Evolutionary conservation across 352 stramenopile species (phyloP), one percentile per base, ranked within the genome.

Genomic region (Pythium angustatum): DNA sequence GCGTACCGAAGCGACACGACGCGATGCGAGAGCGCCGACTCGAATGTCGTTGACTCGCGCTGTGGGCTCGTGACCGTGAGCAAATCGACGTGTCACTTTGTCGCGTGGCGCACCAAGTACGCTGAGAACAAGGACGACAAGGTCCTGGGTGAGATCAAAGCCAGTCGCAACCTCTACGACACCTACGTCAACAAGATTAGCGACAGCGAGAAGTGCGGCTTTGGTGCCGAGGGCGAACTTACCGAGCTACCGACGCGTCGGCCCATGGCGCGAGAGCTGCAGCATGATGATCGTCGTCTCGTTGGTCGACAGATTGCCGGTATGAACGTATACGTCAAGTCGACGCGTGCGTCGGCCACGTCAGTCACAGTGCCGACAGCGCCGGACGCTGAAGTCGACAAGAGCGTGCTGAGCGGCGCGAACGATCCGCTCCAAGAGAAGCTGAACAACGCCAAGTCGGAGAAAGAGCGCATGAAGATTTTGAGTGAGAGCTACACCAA

Each of bases 381-480:
- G n/a, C n/a, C n/a, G n/a, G n/a, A n/a, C n/a, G n/a, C n/a, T n/a
- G n/a, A n/a, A n/a, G n/a, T n/a, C n/a, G n/a, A n/a, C n/a, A n/a
- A n/a, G n/a, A n/a, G n/a, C 3, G 24, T 33, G 33, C 7, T 48
- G 1, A n/a, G 24, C 22, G 51, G 17, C 8, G n/a, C 34, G 2
- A 43, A 57, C 5, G 52, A 59, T 31, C 52, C 52, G 34, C 52
- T 49, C 3, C 24, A 59, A 40, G 34, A 59, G 12, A 22, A 59
- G 36, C 52, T 59, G 5, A 59, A 59, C 24, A 49, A 34, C 22
- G 52, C 52, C 3, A 49, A 47, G 36, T 15, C 27, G 4, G 52
- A 59, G 12, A 59, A 49, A 17, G 52, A 59, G 24, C 52, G 52
- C 22, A 59, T 59, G 52, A 59, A 59, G 34, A 49, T 59, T 15